These are phyloP conservation scores for Calonectria hongkongensis DNA, from an alignment of 2,329 filamentous ascomycete genomes.

Conservation along the genomic window DNA sequence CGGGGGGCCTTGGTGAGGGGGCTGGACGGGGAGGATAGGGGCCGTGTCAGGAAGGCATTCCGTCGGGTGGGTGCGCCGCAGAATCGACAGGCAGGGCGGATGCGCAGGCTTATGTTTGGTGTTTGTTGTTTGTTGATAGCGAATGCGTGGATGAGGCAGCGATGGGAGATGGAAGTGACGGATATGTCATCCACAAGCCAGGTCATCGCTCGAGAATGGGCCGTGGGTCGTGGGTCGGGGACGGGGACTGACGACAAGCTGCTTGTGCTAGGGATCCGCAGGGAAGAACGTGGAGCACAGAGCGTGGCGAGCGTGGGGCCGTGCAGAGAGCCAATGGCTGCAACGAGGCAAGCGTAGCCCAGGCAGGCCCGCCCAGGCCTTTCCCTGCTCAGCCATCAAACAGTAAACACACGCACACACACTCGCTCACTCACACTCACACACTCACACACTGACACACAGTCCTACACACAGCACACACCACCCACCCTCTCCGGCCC, in stretches of 20 bases:
- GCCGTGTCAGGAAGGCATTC: conserved; percentile 34
- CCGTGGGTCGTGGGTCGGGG: conserved; percentile 11
- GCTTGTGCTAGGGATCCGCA: conserved; percentile 36
- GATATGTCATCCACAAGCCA: conserved; percentile 40
- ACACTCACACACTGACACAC: no score
- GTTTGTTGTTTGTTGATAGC: neutral
- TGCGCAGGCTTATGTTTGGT: neutral
- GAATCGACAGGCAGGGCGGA: conserved; percentile 6
- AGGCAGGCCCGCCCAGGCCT: neutral
- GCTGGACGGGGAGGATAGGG: conserved; percentile 19
- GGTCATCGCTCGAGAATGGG: conserved; percentile 38
- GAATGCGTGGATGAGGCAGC: neutral
- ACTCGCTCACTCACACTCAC: no score
- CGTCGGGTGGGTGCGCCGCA: conserved; percentile 27
- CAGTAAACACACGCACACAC: no score
- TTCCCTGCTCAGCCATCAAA: neutral
- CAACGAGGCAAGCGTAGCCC: neutral
- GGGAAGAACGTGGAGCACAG: conserved; percentile 29
- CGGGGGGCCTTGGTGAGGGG: conserved; percentile 12
- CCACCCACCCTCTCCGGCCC: neutral
- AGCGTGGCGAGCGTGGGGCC: conserved; percentile 26
- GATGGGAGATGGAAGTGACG: conserved; percentile 17
- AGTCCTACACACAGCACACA: no score
- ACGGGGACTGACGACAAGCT: conserved; percentile 39
- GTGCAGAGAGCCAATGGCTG: conserved; percentile 18